A percentile compares a stretch with the other conserved stretches of the same genome.
These are phyloP conservation scores for Corymbia maculata DNA, from an alignment of 345 rosid species.

Conservation along the genomic window DNA sequence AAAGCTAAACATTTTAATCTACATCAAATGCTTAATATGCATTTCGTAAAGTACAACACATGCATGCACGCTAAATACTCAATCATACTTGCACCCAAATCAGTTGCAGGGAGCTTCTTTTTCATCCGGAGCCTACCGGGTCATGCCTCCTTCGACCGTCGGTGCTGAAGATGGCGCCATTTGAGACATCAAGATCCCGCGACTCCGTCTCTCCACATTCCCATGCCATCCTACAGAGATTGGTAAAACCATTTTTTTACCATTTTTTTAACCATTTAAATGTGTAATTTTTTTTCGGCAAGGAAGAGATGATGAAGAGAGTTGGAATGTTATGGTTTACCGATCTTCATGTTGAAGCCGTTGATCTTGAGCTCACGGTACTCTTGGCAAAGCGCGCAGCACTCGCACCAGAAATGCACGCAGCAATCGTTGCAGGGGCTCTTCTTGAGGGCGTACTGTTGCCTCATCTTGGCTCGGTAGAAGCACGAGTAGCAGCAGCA, in stretches of 20 bases:
- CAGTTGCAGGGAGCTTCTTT: not conserved
- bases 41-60: not conserved
- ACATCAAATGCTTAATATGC: not conserved
- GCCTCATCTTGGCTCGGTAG: constrained; percentile 29
- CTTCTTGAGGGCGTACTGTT: constrained; percentile 7
- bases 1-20: not conserved
- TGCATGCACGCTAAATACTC: not conserved
- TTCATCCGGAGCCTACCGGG: not conserved
- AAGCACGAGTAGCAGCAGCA: constrained; percentile 29
- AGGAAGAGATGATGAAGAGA: not conserved
- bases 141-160: not conserved
- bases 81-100: not conserved
- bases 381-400: not conserved
- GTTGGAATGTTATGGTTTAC: not conserved
- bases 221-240: not conserved
- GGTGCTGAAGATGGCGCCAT: not conserved
- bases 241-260: not conserved
- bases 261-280: not conserved
- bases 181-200: not conserved
- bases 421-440: not conserved
- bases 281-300: not conserved
- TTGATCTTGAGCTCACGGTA: not conserved
- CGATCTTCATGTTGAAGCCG: not conserved
- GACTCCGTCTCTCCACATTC: not conserved
- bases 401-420: not conserved